These are phyloP conservation scores for Vaccinium macrocarpon DNA, from an alignment of 148 eudicot species.

Conservation along the genomic window DNA sequence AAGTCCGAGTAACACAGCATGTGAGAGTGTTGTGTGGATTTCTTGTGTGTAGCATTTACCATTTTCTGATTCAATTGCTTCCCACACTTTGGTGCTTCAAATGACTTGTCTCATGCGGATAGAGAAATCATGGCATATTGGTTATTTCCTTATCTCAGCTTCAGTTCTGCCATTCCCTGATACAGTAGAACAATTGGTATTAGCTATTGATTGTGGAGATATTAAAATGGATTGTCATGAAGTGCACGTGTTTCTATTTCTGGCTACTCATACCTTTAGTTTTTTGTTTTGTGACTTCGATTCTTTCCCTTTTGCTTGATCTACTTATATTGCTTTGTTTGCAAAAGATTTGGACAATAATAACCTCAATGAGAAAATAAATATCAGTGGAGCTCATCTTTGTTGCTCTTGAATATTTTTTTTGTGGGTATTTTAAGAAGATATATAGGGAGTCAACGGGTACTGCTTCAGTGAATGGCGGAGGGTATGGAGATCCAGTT, in stretches of 20 bases:
- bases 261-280: no score
- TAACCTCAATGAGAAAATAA: not conserved
- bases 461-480: conserved; percentile 48
- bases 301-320: not conserved
- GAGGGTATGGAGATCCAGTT: conserved; percentile 75
- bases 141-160: not conserved
- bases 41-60: no score
- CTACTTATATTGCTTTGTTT: not conserved
- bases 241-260: no score
- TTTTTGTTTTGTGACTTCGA: not conserved
- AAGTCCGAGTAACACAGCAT: no score
- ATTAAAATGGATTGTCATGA: no score
- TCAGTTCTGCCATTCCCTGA: not conserved
- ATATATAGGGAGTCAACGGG: conserved; percentile 88
- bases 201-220: no score
- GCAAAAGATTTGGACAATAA: not conserved
- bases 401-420: not conserved
- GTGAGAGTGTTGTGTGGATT: no score
- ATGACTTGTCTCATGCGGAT: not conserved
- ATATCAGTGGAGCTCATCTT: not conserved
- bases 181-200: no score
- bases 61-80: not conserved
- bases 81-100: not conserved
- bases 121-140: not conserved
- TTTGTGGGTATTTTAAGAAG: conserved; percentile 28